Evolutionary conservation across 1,284 basidiomycete species (phyloP).

Genomic region (Ceratorhiza oryzae-sativae): DNA sequence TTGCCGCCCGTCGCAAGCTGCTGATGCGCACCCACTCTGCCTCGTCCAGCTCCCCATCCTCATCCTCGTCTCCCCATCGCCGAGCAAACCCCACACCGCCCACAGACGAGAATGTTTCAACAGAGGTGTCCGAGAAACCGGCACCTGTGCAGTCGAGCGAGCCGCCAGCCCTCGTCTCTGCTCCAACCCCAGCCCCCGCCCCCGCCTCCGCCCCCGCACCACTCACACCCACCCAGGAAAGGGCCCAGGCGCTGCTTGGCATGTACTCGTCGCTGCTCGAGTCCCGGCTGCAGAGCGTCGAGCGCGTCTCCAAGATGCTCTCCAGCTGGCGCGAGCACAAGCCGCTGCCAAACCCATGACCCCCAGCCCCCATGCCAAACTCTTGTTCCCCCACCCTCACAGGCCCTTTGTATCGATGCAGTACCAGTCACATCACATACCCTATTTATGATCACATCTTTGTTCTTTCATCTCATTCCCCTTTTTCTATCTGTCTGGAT

Average conservation of each 20-base stretch:
- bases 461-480: constrained; percentile 1
- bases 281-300: constrained; percentile 28
- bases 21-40: neutral
- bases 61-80: neutral
- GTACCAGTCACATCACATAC: constrained; percentile 32
- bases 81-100: neutral
- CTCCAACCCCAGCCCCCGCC: neutral
- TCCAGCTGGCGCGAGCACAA: constrained; percentile 26
- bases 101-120: neutral
- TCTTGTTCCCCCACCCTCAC: neutral
- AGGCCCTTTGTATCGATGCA: constrained; percentile 1
- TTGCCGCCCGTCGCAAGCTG: constrained; percentile 16
- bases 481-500: constrained; percentile 8
- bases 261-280: constrained; percentile 35
- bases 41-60: neutral
- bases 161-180: neutral
- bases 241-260: constrained; percentile 18
- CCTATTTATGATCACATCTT: constrained; percentile 37
- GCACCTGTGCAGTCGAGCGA: neutral
- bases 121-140: neutral
- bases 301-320: constrained; percentile 35
- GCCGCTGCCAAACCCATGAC: neutral
- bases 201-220: neutral
- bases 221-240: constrained; percentile 8
- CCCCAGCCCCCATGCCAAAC: neutral